phyloP scores from a whole-genome alignment of 495 filamentous ascomycete species.

The Penicillium steckii region DNA sequence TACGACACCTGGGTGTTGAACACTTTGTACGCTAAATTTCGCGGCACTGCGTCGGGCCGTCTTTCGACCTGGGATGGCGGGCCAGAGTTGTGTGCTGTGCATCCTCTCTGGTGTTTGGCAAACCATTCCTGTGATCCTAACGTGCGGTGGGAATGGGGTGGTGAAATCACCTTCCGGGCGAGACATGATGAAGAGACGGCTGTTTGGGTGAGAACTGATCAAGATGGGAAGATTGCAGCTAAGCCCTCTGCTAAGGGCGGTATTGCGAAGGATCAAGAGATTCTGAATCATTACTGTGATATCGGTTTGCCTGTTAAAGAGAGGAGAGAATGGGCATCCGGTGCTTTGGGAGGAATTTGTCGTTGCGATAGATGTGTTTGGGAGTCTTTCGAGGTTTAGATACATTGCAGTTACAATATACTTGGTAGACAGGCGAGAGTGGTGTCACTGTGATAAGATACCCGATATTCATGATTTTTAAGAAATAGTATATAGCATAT shows the following conservation, averaged over 20 bases:
- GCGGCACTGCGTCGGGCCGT: slow-evolving; percentile 84
- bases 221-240: slow-evolving; percentile 19
- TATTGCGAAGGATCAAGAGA: slow-evolving; percentile 75
- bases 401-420: neutral
- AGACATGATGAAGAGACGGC: slow-evolving; percentile 42
- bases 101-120: slow-evolving; percentile 74
- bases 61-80: slow-evolving; percentile 68
- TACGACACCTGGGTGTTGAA: slow-evolving; percentile 94
- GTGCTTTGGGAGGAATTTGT: slow-evolving; percentile 81
- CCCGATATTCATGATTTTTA: slow-evolving; percentile 2
- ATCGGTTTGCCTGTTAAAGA: slow-evolving; percentile 72
- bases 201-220: slow-evolving; percentile 39
- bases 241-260: slow-evolving; percentile 37
- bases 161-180: slow-evolving; percentile 69
- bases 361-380: slow-evolving; percentile 76
- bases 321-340: slow-evolving; percentile 83
- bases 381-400: slow-evolving; percentile 40
- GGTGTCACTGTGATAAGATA: neutral
- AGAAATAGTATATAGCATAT: neutral
- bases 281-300: slow-evolving; percentile 94
- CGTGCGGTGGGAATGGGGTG: slow-evolving; percentile 91
- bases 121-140: slow-evolving; percentile 96
- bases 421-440: neutral
- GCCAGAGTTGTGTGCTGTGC: slow-evolving; percentile 77
- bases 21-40: slow-evolving; percentile 89